phyloP scores from a whole-genome alignment of 1,139 yeast species.

The Magnusiomyces tetraspermus region DNA sequence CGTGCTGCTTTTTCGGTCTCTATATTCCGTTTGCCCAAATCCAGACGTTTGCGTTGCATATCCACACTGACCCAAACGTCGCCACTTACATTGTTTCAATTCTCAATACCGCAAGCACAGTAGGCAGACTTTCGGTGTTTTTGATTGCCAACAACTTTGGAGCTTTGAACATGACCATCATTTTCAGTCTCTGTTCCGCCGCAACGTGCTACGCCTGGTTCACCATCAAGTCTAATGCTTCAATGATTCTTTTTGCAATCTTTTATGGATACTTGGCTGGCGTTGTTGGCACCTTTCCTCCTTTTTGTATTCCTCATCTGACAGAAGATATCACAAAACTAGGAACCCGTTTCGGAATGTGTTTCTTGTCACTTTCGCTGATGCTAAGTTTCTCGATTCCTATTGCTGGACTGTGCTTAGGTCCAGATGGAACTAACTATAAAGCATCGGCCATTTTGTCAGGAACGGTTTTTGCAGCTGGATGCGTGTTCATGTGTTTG shows the following conservation, averaged over 20 bases:
- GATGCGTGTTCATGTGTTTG: neutral
- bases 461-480: slow-evolving; percentile 1
- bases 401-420: slow-evolving; percentile 11
- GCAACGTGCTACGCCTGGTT: slow-evolving; percentile 2
- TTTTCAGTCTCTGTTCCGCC: slow-evolving; percentile 4
- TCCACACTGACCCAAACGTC: neutral
- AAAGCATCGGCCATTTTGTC: neutral
- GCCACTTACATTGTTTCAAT: slow-evolving; percentile 10
- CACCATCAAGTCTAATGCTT: slow-evolving; percentile 5
- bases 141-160: slow-evolving; percentile 8
- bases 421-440: slow-evolving; percentile 3
- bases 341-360: slow-evolving; percentile 49
- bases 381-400: slow-evolving; percentile 11
- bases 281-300: slow-evolving; percentile 37
- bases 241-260: slow-evolving; percentile 8
- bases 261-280: slow-evolving; percentile 44
- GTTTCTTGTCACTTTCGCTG: slow-evolving; percentile 33
- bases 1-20: slow-evolving; percentile 10
- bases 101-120: slow-evolving; percentile 6
- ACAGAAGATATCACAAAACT: slow-evolving; percentile 36
- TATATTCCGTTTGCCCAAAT: slow-evolving; percentile 11
- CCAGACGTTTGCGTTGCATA: slow-evolving; percentile 10
- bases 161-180: slow-evolving; percentile 9
- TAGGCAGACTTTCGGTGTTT: slow-evolving; percentile 11
- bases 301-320: slow-evolving; percentile 41